These are phyloP conservation scores for Fragilariopsis cylindrus DNA, from an alignment of 108 stramenopile genomes.

Conservation along the genomic window DNA sequence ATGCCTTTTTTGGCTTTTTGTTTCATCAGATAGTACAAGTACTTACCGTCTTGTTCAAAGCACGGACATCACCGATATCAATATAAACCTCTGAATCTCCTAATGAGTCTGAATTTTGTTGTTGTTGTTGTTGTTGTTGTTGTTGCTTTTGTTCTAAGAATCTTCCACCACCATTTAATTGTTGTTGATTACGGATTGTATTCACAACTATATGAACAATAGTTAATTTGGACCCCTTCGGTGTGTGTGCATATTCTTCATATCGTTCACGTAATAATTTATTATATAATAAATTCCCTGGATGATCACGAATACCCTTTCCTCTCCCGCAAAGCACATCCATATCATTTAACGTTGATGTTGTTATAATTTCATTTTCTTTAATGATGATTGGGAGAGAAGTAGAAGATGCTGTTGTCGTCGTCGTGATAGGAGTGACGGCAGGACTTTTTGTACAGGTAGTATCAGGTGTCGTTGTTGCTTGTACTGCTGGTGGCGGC, in stretches of 20 bases:
- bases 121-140: not conserved
- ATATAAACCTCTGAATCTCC: not conserved
- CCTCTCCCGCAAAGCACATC: constrained; percentile 30
- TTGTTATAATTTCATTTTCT: too few relatives aligned
- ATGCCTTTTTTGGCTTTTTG: too few relatives aligned
- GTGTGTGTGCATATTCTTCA: constrained; percentile 13
- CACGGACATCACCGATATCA: constrained; percentile 20
- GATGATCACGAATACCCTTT: constrained; percentile 14
- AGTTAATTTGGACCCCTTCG: constrained; percentile 17
- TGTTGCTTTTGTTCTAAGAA: constrained; percentile 18
- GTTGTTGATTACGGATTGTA: not conserved
- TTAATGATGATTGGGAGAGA: too few relatives aligned
- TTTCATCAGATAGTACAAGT: too few relatives aligned
- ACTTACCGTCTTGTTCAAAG: constrained; percentile 18
- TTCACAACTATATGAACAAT: constrained; percentile 12
- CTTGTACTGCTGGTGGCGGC: too few relatives aligned
- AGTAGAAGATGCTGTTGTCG: too few relatives aligned
- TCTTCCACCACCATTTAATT: not conserved
- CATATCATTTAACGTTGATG: too few relatives aligned
- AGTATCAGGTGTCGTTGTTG: too few relatives aligned
- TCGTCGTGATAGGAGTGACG: too few relatives aligned
- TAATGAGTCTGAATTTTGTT: not conserved
- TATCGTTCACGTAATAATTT: constrained; percentile 8
- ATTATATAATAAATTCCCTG: constrained; percentile 18
- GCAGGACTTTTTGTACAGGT: too few relatives aligned